A percentile compares a stretch with the other conserved stretches of the same genome.
Evolutionary conservation across 2,329 filamentous ascomycete genomes (phyloP).

Genomic region (Aureobasidium mangrovei): DNA sequence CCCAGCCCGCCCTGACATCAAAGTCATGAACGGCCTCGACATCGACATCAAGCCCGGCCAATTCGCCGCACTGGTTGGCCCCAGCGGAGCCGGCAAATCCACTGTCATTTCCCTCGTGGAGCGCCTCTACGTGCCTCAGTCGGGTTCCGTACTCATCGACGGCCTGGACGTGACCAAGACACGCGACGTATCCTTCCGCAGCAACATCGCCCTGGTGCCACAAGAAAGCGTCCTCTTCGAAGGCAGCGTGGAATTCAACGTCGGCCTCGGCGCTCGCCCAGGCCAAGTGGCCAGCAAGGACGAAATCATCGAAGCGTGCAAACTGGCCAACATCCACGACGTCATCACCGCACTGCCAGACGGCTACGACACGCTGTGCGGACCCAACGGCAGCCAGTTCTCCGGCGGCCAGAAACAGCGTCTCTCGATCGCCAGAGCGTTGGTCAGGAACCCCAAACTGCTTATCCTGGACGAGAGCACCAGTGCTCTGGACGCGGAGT

Average conservation of each 20-base stretch:
- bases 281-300: slow-evolving; percentile 46
- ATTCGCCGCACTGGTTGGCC: slow-evolving; percentile 35
- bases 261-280: slow-evolving; percentile 38
- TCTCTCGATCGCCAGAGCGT: slow-evolving; percentile 35
- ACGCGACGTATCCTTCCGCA: slow-evolving; percentile 32
- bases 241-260: slow-evolving; percentile 35
- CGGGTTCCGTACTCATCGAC: slow-evolving; percentile 54
- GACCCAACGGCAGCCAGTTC: slow-evolving; percentile 32
- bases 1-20: slow-evolving; percentile 50
- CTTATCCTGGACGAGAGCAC: slow-evolving; percentile 37
- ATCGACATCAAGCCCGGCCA: slow-evolving; percentile 29
- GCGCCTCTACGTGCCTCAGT: slow-evolving; percentile 51
- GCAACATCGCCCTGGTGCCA: slow-evolving; percentile 36
- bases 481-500: slow-evolving; percentile 35
- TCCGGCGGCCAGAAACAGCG: slow-evolving; percentile 37
- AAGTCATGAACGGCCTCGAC: slow-evolving; percentile 41
- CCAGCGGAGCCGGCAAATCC: slow-evolving; percentile 33
- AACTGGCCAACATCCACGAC: slow-evolving; percentile 62
- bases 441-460: slow-evolving; percentile 34
- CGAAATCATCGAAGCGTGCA: slow-evolving; percentile 59
- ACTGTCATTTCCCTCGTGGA: slow-evolving; percentile 34
- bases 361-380: slow-evolving; percentile 53
- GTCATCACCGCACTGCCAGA: slow-evolving; percentile 54
- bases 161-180: slow-evolving; percentile 30
- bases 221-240: slow-evolving; percentile 43